Base-by-base conservation (phyloP, 2,329 filamentous ascomycete genomes). In the Penicillium palitans region DNA sequence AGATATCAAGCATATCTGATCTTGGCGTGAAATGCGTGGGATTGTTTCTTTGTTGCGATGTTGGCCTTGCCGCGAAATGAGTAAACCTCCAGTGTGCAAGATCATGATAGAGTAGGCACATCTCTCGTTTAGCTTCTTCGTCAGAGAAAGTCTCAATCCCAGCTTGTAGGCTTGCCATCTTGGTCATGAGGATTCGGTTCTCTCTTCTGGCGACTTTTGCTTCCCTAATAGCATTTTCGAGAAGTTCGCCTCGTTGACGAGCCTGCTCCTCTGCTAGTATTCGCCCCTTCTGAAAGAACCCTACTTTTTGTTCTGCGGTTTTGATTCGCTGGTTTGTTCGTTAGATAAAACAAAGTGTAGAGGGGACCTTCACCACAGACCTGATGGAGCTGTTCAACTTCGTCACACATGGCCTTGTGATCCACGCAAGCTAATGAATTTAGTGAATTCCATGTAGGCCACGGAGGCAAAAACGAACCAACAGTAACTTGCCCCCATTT, bases 71-170 rank as follows among this genome's bases (percentile, higher is more conserved):
- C 37, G 7, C 25, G 35, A 62, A 69, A 48, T 59, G 55, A 2
- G 41, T 44, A 10, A 55, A 60, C 9, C 55, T 47, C 66, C 67
- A 69, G 5, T 27, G 15, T 7, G 58, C 48, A 12, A 67, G 33
- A 0, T 52, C 44, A 9, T 61, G 59, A 8, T 56, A 55, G 2
- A 70, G 52, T 4, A 27, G 24, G 1, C 19, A 50, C 58, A 66
- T 67, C 15, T 21, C 45, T 13, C 33, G 44, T 2, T 40, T 29
- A 6, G 42, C 53, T 6, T 66, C 55, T 4, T 62, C 62, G 3
- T 68, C 64, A 4, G 58, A 49, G 7, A 69, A 21, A 1, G 21
- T n/a, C 2, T 64, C 45, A 0, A 54, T 37, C 27, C 49, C 53
- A 4, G 50, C 15, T 17, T 60, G 59, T 3, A 64, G 45, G 3